Conservation (phyloP, 192 early-diverging fungal genomes). For the Coemansia sp. region DNA sequence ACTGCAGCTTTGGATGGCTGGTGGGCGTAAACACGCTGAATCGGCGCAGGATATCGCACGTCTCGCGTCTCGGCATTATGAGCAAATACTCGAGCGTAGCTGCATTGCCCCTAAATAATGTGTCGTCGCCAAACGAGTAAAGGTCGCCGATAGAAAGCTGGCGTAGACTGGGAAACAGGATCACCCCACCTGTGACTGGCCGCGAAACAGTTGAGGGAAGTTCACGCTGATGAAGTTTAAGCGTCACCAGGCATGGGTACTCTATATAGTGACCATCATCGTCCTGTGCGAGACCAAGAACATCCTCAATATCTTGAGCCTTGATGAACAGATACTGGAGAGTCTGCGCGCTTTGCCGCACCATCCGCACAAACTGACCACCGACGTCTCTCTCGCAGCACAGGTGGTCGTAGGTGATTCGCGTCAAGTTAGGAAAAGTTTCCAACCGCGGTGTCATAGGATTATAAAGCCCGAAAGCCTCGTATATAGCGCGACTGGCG, state of each 20-base stretch:
- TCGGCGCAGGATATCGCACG: neutral
- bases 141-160: neutral
- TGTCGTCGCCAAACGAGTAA: constrained; percentile 18
- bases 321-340: neutral
- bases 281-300: neutral
- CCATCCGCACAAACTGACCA: neutral
- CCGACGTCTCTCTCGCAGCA: neutral
- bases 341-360: neutral
- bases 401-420: neutral
- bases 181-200: neutral
- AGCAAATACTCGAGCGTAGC: neutral
- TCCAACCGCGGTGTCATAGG: neutral
- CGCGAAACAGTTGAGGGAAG: too few relatives aligned
- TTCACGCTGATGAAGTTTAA: neutral
- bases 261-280: neutral
- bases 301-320: neutral
- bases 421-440: neutral
- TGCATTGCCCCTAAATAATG: constrained; percentile 1
- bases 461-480: neutral
- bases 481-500: neutral
- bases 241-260: neutral
- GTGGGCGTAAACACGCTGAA: constrained; percentile 1
- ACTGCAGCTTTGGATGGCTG: neutral
- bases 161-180: constrained; percentile 9
- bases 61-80: neutral